These are phyloP conservation scores for Pseudonitzschia multiseries DNA, from an alignment of 108 stramenopile genomes.

Conservation along the genomic window DNA sequence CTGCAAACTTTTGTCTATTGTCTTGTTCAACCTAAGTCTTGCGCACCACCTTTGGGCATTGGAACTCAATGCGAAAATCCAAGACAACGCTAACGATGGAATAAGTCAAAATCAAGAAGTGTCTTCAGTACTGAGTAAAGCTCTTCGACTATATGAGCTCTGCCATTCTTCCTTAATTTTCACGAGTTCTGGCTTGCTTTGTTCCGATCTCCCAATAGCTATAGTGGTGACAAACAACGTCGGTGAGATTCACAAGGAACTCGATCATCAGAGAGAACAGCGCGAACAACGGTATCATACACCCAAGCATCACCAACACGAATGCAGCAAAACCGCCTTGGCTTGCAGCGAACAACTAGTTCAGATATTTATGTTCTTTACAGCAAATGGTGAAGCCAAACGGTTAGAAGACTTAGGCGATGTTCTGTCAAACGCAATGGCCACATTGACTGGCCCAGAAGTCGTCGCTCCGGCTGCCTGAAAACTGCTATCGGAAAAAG, in stretches of 20 bases:
- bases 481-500: not conserved
- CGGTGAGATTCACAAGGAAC: constrained; percentile 12
- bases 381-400: constrained; percentile 10
- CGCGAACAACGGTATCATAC: not conserved
- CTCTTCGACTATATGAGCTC: constrained; percentile 14
- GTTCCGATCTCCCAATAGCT: constrained; percentile 4
- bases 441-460: constrained; percentile 2
- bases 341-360: constrained; percentile 13
- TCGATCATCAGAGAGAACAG: constrained; percentile 8
- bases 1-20: constrained; percentile 10
- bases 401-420: not conserved
- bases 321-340: not conserved
- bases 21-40: constrained; percentile 12
- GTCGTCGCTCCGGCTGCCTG: constrained; percentile 3
- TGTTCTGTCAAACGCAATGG: constrained; percentile 6
- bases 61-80: not conserved
- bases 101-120: not conserved
- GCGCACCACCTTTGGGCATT: constrained; percentile 6
- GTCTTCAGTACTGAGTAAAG: not conserved
- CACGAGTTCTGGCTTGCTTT: constrained; percentile 12
- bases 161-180: constrained; percentile 12
- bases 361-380: constrained; percentile 14
- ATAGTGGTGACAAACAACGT: constrained; percentile 10
- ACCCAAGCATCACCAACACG: not conserved
- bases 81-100: not conserved